phyloP scores from a whole-genome alignment of 495 filamentous ascomycete genomes.

The Daldinia childiae region DNA sequence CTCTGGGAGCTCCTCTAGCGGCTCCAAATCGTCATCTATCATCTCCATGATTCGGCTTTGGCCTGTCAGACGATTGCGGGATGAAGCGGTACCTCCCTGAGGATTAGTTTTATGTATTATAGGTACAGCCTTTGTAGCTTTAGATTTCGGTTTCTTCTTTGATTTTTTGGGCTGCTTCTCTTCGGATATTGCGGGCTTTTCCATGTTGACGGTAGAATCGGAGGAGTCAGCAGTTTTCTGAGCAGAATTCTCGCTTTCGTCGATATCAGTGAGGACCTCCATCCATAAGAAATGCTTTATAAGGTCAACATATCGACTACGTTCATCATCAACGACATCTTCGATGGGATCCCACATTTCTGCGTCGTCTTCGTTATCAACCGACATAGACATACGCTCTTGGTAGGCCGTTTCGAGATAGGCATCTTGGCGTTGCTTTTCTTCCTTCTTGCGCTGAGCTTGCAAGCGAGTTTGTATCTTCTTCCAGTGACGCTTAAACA shows the following conservation, averaged over 20 bases:
- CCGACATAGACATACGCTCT: conserved; percentile 51
- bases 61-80: conserved; percentile 20
- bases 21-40: conserved; percentile 18
- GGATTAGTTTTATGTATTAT: conserved; percentile 10
- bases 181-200: conserved; percentile 19
- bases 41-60: conserved; percentile 39
- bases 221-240: conserved; percentile 17
- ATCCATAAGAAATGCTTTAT: conserved; percentile 59
- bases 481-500: conserved; percentile 60
- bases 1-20: conserved; percentile 21
- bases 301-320: conserved; percentile 55
- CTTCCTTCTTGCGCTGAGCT: conserved; percentile 52
- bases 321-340: conserved; percentile 57
- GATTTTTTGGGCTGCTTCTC: conserved; percentile 49
- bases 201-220: conserved; percentile 10
- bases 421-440: conserved; percentile 54
- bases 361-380: conserved; percentile 44
- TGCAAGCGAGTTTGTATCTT: conserved; percentile 51
- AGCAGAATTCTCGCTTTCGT: conserved; percentile 28
- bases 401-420: conserved; percentile 58
- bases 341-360: conserved; percentile 65
- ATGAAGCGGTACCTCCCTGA: neutral
- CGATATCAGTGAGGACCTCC: conserved; percentile 27
- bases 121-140: conserved; percentile 21
- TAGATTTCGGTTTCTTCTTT: conserved; percentile 52